Conservation (phyloP, 2,329 filamentous ascomycete species). For the Lasiodiplodia hormozganensis region DNA sequence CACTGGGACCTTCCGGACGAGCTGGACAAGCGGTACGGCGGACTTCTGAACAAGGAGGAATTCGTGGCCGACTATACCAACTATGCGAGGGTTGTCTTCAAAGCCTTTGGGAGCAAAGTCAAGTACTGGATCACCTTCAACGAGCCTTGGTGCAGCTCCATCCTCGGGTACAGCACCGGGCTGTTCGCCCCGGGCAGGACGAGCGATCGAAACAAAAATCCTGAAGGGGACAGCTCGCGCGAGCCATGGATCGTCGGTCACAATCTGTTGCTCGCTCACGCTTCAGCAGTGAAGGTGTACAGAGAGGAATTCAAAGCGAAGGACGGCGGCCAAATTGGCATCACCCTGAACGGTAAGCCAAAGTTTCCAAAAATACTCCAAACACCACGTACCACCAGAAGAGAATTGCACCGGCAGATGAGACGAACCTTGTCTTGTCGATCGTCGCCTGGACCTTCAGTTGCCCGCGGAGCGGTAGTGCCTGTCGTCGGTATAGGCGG, state of each 20-base stretch:
- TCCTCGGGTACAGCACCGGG: slow-evolving; percentile 80
- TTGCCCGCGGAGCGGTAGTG: neutral
- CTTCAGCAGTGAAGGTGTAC: slow-evolving; percentile 80
- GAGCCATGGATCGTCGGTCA: slow-evolving; percentile 87
- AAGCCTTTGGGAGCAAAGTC: slow-evolving; percentile 74
- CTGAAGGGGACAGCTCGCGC: slow-evolving; percentile 73
- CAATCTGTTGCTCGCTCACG: slow-evolving; percentile 80
- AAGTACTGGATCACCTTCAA: slow-evolving; percentile 93
- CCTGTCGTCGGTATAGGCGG: neutral
- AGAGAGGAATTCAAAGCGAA: slow-evolving; percentile 79
- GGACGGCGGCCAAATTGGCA: slow-evolving; percentile 79
- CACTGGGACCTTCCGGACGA: slow-evolving; percentile 62
- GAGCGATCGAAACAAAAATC: slow-evolving; percentile 74
- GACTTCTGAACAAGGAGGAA: slow-evolving; percentile 79
- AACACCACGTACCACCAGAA: slow-evolving; percentile 18
- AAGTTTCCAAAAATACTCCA: slow-evolving; percentile 10
- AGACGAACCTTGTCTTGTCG: slow-evolving; percentile 23
- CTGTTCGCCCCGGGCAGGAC: slow-evolving; percentile 83
- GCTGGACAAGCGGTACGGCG: slow-evolving; percentile 81
- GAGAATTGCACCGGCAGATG: slow-evolving; percentile 4
- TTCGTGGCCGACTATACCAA: slow-evolving; percentile 82
- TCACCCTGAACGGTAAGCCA: slow-evolving; percentile 77
- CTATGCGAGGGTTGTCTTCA: slow-evolving; percentile 79
- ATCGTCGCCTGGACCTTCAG: slow-evolving; percentile 23
- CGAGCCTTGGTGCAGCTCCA: slow-evolving; percentile 84